These are phyloP conservation scores for Eutrema heterophyllum DNA, from an alignment of 345 rosid species.

Conservation along the genomic window DNA sequence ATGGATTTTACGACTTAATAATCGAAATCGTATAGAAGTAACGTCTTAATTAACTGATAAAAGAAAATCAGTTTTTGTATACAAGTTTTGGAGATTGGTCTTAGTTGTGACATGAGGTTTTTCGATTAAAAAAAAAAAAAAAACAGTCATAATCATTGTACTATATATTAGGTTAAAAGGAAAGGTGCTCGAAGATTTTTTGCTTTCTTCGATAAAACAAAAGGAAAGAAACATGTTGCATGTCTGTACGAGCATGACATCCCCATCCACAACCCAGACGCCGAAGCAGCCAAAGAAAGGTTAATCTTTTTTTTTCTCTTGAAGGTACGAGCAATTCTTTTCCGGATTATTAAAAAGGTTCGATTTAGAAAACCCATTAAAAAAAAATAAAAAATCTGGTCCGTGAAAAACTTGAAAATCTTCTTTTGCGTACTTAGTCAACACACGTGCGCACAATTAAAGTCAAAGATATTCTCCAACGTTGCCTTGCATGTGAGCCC, in stretches of 20 bases:
- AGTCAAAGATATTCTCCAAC: conserved; percentile 20
- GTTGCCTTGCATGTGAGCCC: not conserved
- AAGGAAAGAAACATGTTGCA: conserved; percentile 7
- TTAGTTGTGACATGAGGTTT: not conserved
- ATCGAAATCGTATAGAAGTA: too few relatives aligned
- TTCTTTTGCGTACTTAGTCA: not conserved
- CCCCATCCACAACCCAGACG: not conserved
- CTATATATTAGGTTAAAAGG: not conserved
- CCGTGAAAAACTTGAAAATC: not conserved
- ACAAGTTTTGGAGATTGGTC: not conserved
- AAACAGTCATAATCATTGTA: not conserved
- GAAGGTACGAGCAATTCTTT: not conserved
- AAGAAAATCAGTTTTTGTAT: not conserved
- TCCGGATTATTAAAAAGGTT: not conserved
- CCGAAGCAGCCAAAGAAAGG: conserved; percentile 10
- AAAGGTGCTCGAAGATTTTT: not conserved
- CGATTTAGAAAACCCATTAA: not conserved
- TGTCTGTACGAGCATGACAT: conserved; percentile 1
- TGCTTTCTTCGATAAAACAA: not conserved
- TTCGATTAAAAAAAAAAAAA: too few relatives aligned
- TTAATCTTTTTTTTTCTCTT: not conserved
- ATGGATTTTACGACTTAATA: too few relatives aligned
- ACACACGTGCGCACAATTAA: conserved; percentile 29
- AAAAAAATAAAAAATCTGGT: not conserved
- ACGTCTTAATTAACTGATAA: not conserved